These are phyloP conservation scores for Zymoseptoria tritici DNA, from an alignment of 2,329 filamentous ascomycete genomes.

Conservation along the genomic window DNA sequence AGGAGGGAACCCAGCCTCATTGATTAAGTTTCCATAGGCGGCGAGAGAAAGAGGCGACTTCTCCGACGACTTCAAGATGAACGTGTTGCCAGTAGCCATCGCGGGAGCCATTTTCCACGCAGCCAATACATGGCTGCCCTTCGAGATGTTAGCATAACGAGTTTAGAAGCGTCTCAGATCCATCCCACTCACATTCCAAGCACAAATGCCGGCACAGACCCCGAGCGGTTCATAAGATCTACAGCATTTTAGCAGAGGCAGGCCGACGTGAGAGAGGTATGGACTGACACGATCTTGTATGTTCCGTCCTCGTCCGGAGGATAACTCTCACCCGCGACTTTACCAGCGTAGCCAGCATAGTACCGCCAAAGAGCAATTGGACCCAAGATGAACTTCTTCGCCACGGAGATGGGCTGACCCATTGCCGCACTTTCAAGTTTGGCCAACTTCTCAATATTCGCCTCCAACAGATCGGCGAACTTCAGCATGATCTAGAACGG, in stretches of 20 bases:
- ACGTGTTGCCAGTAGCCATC: conserved; percentile 51
- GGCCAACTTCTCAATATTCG: conserved; percentile 48
- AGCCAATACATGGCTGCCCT: conserved; percentile 32
- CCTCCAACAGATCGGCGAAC: conserved; percentile 42
- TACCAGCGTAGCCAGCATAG: conserved; percentile 24
- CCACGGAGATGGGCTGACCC: conserved; percentile 38
- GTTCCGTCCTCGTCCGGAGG: conserved; percentile 22
- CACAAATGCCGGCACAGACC: conserved; percentile 37
- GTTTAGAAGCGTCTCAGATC: background rate
- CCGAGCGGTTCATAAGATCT: conserved; percentile 34
- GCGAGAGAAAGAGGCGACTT: conserved; percentile 52
- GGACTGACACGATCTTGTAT: conserved; percentile 23
- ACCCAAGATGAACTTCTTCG: conserved; percentile 24
- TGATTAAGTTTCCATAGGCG: conserved; percentile 37
- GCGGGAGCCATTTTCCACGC: conserved; percentile 52
- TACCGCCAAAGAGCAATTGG: conserved; percentile 21
- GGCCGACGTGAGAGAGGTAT: too few species aligned
- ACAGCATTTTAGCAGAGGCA: conserved; percentile 19
- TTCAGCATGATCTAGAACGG: conserved; percentile 49
- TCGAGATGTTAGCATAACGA: too few species aligned
- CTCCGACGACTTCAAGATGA: conserved; percentile 57
- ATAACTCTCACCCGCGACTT: conserved; percentile 22
- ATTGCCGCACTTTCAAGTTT: conserved; percentile 54
- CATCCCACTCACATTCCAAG: conserved; percentile 30
- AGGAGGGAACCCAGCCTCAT: conserved; percentile 37